phyloP scores from a whole-genome alignment of 331 rosid species.

The Erythrophleum ivorense region DNA sequence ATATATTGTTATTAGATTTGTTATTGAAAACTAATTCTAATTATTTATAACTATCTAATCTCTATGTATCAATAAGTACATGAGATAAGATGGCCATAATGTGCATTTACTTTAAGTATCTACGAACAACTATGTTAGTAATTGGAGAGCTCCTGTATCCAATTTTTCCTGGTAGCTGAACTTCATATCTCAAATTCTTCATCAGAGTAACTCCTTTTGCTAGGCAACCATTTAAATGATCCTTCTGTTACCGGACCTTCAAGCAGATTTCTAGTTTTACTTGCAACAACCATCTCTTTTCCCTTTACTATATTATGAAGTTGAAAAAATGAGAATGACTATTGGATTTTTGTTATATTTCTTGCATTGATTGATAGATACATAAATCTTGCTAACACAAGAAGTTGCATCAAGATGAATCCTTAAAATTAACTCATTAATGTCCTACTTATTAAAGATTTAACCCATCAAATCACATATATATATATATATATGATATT shows the following conservation, averaged over 20 bases:
- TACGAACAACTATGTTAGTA: conserved; percentile 84
- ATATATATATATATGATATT: background rate
- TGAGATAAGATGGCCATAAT: background rate
- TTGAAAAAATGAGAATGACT: conserved; percentile 35
- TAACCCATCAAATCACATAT: background rate
- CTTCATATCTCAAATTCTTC: conserved; percentile 78
- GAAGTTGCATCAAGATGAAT: background rate
- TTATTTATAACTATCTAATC: background rate
- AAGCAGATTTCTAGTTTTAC: conserved; percentile 79
- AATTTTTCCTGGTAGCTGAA: conserved; percentile 74
- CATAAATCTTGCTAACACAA: conserved; percentile 32
- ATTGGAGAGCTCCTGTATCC: conserved; percentile 79
- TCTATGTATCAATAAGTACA: conserved; percentile 11
- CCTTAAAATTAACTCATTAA: background rate
- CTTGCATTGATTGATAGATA: conserved; percentile 34
- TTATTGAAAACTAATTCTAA: background rate
- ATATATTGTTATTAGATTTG: background rate
- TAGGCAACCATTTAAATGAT: conserved; percentile 90
- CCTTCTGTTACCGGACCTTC: conserved; percentile 89
- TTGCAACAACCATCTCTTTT: conserved; percentile 64
- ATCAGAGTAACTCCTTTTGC: conserved; percentile 60
- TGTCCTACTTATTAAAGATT: background rate
- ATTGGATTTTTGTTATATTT: conserved; percentile 25
- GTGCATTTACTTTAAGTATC: conserved; percentile 82
- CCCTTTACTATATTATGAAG: conserved; percentile 32